Conservation (phyloP, 2,329 filamentous ascomycete genomes). For the Diaporthe amygdali region DNA sequence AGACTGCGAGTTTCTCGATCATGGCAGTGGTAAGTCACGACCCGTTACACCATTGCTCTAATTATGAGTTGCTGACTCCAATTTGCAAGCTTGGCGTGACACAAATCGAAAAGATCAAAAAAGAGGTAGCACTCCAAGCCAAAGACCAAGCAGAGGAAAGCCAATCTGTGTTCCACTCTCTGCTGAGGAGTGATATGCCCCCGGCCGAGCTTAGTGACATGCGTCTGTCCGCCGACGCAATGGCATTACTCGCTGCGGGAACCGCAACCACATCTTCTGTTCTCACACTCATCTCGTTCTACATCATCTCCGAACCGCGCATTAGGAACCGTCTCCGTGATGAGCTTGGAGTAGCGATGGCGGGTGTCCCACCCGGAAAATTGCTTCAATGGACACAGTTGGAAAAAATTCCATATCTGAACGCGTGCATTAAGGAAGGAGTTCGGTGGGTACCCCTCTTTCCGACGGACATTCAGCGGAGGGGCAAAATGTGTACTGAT, state of each 20-base stretch:
- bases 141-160: too few relatives aligned
- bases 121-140: too few relatives aligned
- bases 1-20: too few relatives aligned
- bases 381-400: background rate
- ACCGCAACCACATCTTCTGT: background rate
- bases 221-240: background rate
- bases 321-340: background rate
- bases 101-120: too few relatives aligned
- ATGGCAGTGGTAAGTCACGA: too few relatives aligned
- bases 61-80: too few relatives aligned
- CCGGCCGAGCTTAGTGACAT: background rate
- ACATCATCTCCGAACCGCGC: background rate
- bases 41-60: too few relatives aligned
- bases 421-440: conserved; percentile 19
- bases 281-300: background rate
- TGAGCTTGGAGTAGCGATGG: background rate
- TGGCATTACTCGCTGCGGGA: background rate
- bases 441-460: conserved; percentile 8
- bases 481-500: too few relatives aligned
- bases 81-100: too few relatives aligned
- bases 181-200: background rate
- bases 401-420: conserved; percentile 19
- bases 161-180: too few relatives aligned
- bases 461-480: too few relatives aligned
- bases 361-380: background rate